Conservation (phyloP, 83 land plant genomes). For the Larix sibirica region DNA sequence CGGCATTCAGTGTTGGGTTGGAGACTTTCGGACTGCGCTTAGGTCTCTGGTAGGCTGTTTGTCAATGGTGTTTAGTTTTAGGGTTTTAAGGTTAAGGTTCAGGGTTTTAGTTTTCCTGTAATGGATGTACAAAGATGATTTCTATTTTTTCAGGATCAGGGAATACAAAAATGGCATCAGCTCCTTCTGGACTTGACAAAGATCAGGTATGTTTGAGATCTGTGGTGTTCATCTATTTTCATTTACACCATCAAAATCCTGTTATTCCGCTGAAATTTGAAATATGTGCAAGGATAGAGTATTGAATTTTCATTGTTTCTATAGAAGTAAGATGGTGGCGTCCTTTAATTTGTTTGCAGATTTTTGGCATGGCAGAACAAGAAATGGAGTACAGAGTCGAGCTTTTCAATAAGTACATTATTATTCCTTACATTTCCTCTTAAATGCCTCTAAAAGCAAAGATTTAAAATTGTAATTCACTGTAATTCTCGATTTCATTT, state of each 20-base stretch:
- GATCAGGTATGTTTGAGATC: neutral
- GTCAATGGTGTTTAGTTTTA: no score
- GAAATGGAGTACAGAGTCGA: conserved; percentile 16
- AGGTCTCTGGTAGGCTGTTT: no score
- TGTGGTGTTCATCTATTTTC: neutral
- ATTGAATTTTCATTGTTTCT: neutral
- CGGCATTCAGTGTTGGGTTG: no score
- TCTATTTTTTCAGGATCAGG: neutral
- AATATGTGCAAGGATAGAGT: no score
- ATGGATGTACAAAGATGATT: neutral
- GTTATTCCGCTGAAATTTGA: neutral
- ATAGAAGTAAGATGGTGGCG: neutral
- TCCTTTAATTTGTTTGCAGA: neutral
- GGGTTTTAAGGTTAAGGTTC: neutral
- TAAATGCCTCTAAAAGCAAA: neutral
- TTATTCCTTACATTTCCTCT: neutral
- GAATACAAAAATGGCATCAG: neutral
- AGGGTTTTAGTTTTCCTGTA: neutral
- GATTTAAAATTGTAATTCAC: neutral
- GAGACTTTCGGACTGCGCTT: no score
- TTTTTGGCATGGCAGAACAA: conserved; percentile 16
- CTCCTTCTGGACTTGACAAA: neutral
- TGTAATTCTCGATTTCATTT: neutral
- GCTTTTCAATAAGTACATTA: conserved; percentile 6
- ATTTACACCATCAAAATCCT: neutral